These are phyloP conservation scores for Umbilicus rupestris DNA, from an alignment of 164 flowering plant genomes.

Conservation along the genomic window DNA sequence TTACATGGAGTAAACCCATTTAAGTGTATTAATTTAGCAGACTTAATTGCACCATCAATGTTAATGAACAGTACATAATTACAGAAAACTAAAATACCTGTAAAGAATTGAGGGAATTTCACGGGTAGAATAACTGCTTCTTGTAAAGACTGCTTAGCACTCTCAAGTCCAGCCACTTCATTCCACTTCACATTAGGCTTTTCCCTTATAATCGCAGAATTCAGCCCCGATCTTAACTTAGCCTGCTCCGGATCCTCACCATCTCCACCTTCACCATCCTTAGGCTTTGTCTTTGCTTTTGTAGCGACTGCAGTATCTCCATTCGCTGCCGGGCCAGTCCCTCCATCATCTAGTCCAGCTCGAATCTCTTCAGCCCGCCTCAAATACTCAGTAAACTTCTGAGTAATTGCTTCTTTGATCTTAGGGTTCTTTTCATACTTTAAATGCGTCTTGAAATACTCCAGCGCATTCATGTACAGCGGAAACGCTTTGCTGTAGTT, in stretches of 20 bases:
- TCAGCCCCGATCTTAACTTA: conserved; percentile 71
- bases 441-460: conserved; percentile 84
- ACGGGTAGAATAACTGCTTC: conserved; percentile 95
- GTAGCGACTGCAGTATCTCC: conserved; percentile 83
- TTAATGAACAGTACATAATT: not conserved
- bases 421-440: too few relatives aligned
- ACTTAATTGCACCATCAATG: too few relatives aligned
- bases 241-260: conserved; percentile 84
- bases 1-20: too few relatives aligned
- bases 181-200: conserved; percentile 95
- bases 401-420: conserved; percentile 82
- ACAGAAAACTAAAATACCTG: conserved; percentile 40
- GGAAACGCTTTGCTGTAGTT: conserved; percentile 88
- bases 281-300: conserved; percentile 67
- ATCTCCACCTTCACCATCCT: conserved; percentile 54
- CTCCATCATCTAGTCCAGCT: conserved; percentile 82
- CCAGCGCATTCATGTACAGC: conserved; percentile 90
- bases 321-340: conserved; percentile 55
- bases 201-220: conserved; percentile 83
- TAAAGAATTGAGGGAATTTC: conserved; percentile 90
- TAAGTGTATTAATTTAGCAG: too few relatives aligned
- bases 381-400: conserved; percentile 86
- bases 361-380: conserved; percentile 97
- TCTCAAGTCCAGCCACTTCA: conserved; percentile 96
- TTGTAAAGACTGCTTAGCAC: conserved; percentile 92